Conservation (phyloP, 192 early-diverging fungal species). For the Ambispora gerdemannii region DNA sequence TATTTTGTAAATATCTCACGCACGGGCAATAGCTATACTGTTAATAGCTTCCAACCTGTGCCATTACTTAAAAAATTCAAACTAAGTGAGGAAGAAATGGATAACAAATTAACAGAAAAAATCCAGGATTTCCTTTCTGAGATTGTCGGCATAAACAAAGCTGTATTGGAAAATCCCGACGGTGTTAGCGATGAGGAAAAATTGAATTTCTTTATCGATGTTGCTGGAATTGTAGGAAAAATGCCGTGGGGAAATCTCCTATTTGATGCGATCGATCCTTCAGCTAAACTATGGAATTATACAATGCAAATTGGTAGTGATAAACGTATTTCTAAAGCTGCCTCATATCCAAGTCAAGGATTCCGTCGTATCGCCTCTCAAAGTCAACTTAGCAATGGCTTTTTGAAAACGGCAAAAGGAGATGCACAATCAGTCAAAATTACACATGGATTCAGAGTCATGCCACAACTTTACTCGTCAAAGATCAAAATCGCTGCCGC, state of each 20-base stretch:
- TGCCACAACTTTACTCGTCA: conserved; percentile 53
- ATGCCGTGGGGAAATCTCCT: conserved; percentile 58
- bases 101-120: conserved; percentile 42
- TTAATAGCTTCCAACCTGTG: conserved; percentile 40
- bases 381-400: conserved; percentile 37
- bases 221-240: conserved; percentile 41
- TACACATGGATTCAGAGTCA: conserved; percentile 59
- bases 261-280: conserved; percentile 49
- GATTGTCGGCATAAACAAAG: conserved; percentile 47
- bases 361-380: conserved; percentile 49
- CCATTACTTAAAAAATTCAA: conserved; percentile 42
- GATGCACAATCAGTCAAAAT: conserved; percentile 39
- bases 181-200: conserved; percentile 27
- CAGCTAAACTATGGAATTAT: conserved; percentile 45
- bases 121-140: conserved; percentile 39
- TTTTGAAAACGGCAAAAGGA: conserved; percentile 28
- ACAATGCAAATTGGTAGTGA: conserved; percentile 58
- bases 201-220: conserved; percentile 35
- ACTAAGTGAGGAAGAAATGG: conserved; percentile 33
- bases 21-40: background rate
- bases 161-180: conserved; percentile 35
- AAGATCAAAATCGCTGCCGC: conserved; percentile 51
- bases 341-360: conserved; percentile 52
- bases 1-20: conserved; percentile 42
- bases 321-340: conserved; percentile 35